Evolutionary conservation across 2,329 filamentous ascomycete genomes (phyloP).

Genomic region (Verticillium zaregamsianum): DNA sequence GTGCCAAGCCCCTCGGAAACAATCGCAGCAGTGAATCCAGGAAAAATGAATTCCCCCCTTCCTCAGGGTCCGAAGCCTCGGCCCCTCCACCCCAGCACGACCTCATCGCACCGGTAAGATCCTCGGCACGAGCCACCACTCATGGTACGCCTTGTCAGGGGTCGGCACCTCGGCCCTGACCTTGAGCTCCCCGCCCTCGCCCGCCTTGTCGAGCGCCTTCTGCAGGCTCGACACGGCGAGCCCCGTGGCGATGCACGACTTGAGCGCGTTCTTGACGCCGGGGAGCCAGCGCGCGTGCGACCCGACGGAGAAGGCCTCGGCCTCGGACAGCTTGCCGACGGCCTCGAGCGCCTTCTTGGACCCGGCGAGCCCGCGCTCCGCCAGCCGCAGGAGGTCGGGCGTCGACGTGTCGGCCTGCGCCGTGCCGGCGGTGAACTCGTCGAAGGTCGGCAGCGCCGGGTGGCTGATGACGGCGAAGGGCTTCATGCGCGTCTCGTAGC

Average conservation of each 20-base stretch:
- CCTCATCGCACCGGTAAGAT: constrained; percentile 21
- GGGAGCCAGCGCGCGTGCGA: constrained; percentile 59
- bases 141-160: constrained; percentile 53
- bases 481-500: constrained; percentile 83
- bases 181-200: constrained; percentile 23
- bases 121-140: constrained; percentile 62
- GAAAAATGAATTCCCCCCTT: background rate
- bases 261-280: constrained; percentile 56
- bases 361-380: constrained; percentile 40
- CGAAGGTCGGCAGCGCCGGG: constrained; percentile 62
- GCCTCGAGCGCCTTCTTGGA: constrained; percentile 54
- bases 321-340: constrained; percentile 44
- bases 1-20: background rate
- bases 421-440: constrained; percentile 50
- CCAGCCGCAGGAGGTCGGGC: constrained; percentile 36
- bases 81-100: background rate
- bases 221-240: constrained; percentile 59
- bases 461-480: constrained; percentile 69
- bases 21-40: background rate
- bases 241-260: constrained; percentile 66
- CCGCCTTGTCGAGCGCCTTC: constrained; percentile 44
- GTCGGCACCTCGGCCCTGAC: constrained; percentile 49
- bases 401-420: constrained; percentile 33
- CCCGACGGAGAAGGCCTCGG: constrained; percentile 51
- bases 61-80: background rate